Conservation (phyloP, 768 basidiomycete species). For the Mycena maculata region DNA sequence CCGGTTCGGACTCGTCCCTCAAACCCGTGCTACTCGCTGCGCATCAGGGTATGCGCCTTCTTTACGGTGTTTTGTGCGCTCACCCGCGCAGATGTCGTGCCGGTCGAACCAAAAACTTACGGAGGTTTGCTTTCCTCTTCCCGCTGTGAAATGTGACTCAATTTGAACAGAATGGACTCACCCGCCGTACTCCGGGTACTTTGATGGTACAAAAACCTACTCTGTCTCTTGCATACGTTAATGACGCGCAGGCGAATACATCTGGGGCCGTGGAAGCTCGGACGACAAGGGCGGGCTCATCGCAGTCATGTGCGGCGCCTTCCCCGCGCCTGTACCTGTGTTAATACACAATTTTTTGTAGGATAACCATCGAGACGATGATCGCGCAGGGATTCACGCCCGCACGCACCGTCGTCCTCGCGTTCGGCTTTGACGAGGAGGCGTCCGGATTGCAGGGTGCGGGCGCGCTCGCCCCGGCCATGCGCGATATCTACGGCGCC, state of each 20-base stretch:
- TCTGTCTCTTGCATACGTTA: not conserved
- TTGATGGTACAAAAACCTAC: slow-evolving; percentile 52
- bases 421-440: slow-evolving; percentile 69
- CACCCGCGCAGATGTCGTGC: slow-evolving; percentile 64
- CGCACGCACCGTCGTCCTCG: slow-evolving; percentile 40
- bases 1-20: slow-evolving; percentile 67
- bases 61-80: not conserved
- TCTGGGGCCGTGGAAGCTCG: slow-evolving; percentile 83
- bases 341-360: not conserved
- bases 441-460: slow-evolving; percentile 56
- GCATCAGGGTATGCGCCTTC: slow-evolving; percentile 64
- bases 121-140: slow-evolving; percentile 35
- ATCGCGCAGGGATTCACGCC: slow-evolving; percentile 32
- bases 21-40: slow-evolving; percentile 77
- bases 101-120: slow-evolving; percentile 62
- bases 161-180: slow-evolving; percentile 56
- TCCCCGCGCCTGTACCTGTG: too few species aligned
- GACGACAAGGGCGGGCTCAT: slow-evolving; percentile 63
- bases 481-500: slow-evolving; percentile 63
- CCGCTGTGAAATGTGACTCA: not conserved
- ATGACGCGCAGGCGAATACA: slow-evolving; percentile 60
- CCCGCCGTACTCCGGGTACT: slow-evolving; percentile 69
- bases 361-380: slow-evolving; percentile 27
- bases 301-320: too few species aligned
- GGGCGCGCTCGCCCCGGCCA: slow-evolving; percentile 42